Evolutionary conservation across 306 rosid species (phyloP), one percentile per base, ranked within the genome.

Genomic region (Vicia sativa): DNA sequence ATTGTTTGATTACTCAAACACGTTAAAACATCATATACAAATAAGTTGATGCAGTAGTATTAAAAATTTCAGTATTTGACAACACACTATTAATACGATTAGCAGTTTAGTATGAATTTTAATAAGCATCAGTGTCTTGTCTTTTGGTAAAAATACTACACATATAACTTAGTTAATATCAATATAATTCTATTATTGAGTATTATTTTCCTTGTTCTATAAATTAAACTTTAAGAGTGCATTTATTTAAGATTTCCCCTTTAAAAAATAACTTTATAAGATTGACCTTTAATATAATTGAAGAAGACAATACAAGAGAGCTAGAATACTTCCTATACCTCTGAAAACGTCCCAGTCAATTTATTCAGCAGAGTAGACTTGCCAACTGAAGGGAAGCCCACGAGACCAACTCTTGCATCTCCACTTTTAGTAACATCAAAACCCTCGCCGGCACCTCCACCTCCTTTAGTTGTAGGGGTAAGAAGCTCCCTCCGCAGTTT

Each of bases 401-500:
- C 99, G 10, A 93, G 87, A 74, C 99, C 97, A 79, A 93, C 99
- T 71, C 99, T 90, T 78, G 97, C 92, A 86, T 93, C 99, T 41
- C 99, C 99, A 63, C 99, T 93, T 84, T 93, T 93, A 73, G 99
- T 93, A 48, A 90, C 99, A 74, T 93, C 99, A 80, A 93, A 93
- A 67, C 99, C 99, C 75, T 93, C 99, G 67, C 99, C 99, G 48
- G 97, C 97, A 55, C 95, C 99, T 25, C 84, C 99, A 45, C 79
- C 96, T 61, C 99, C 99, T 74, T 93, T 93, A 18, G 99, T 26
- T 2, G 97, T 5, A 62, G 99, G 99, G 23, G 92, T 77, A 59
- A 93, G 87, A 63, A 93, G 90, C 67, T 93, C 99, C 72, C 99
- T 85, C 81, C 97, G 76, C 77, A 93, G 74, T 85, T 93, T 93